These are phyloP conservation scores for Capronia americana DNA, from an alignment of 2,329 filamentous ascomycete species.

Conservation along the genomic window DNA sequence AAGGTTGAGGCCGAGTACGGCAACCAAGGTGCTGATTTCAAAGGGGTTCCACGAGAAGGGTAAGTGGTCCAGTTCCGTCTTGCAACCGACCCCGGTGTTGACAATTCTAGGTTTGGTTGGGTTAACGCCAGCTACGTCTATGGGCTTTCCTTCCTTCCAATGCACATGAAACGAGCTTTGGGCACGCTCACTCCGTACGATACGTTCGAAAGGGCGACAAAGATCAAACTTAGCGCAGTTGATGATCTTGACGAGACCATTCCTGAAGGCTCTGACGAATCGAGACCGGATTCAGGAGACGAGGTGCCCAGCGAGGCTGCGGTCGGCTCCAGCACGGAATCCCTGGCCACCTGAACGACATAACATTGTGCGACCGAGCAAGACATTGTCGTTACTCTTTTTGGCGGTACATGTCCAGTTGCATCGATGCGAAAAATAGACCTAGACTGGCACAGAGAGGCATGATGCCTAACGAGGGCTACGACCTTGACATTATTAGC, in stretches of 20 bases:
- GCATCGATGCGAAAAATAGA: slow-evolving; percentile 14
- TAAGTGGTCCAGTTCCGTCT: slow-evolving; percentile 58
- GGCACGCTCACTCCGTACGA: slow-evolving; percentile 88
- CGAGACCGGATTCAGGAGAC: slow-evolving; percentile 29
- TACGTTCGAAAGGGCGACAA: slow-evolving; percentile 73
- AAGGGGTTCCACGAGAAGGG: slow-evolving; percentile 95
- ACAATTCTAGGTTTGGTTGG: slow-evolving; percentile 81
- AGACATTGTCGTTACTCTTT: neutral
- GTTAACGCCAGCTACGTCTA: slow-evolving; percentile 98
- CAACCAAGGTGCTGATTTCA: slow-evolving; percentile 94
- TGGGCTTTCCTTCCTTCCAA: slow-evolving; percentile 84
- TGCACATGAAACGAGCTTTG: slow-evolving; percentile 86
- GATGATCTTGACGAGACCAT: slow-evolving; percentile 33
- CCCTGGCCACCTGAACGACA: slow-evolving; percentile 1
- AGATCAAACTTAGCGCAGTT: slow-evolving; percentile 36
- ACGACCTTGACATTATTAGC: slow-evolving; percentile 17
- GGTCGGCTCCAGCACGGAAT: slow-evolving; percentile 22
- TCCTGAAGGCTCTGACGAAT: slow-evolving; percentile 36
- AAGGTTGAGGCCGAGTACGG: slow-evolving; percentile 96
- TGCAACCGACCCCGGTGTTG: slow-evolving; percentile 3
- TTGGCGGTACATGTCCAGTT: slow-evolving; percentile 3
- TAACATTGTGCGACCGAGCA: neutral
- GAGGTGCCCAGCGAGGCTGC: slow-evolving; percentile 21
- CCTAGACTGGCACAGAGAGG: slow-evolving; percentile 4
- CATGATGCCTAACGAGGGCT: neutral